phyloP scores from a whole-genome alignment of 108 stramenopile species.

The Stephanodiscus minutulus region DNA sequence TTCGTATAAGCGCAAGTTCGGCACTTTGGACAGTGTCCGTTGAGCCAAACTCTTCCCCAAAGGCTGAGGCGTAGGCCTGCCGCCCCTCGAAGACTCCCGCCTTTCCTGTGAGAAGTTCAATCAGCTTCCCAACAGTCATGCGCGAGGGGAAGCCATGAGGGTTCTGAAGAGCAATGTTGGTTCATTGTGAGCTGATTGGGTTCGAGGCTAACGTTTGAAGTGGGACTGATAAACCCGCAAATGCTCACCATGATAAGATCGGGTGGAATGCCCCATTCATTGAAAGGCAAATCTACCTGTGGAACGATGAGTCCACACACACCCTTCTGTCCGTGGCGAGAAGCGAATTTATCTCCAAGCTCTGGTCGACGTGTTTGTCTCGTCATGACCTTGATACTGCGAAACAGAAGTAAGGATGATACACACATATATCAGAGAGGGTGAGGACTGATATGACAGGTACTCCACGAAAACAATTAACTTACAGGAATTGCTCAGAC shows the following conservation, averaged over 20 bases:
- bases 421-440: background rate
- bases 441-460: background rate
- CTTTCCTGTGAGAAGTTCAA: constrained; percentile 97
- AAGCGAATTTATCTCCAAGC: constrained; percentile 99
- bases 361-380: constrained; percentile 94
- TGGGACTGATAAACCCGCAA: background rate
- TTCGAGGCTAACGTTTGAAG: background rate
- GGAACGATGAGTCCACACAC: constrained; percentile 96
- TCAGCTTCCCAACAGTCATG: constrained; percentile 99
- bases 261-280: constrained; percentile 93
- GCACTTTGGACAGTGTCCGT: constrained; percentile 89
- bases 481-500: constrained; percentile 86
- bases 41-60: constrained; percentile 96
- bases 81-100: constrained; percentile 91
- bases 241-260: constrained; percentile 94
- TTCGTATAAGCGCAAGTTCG: constrained; percentile 86
- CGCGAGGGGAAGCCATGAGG: constrained; percentile 99
- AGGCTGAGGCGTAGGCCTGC: constrained; percentile 96
- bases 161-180: constrained; percentile 49
- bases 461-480: background rate
- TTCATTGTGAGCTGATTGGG: background rate
- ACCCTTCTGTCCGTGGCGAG: constrained; percentile 99
- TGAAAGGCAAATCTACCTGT: constrained; percentile 98
- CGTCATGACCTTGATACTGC: constrained; percentile 90
- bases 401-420: background rate